A percentile compares a stretch with the other conserved stretches of the same genome.
Conservation (phyloP, 2,329 filamentous ascomycete genomes). For the Bipolaris sorokiniana region DNA sequence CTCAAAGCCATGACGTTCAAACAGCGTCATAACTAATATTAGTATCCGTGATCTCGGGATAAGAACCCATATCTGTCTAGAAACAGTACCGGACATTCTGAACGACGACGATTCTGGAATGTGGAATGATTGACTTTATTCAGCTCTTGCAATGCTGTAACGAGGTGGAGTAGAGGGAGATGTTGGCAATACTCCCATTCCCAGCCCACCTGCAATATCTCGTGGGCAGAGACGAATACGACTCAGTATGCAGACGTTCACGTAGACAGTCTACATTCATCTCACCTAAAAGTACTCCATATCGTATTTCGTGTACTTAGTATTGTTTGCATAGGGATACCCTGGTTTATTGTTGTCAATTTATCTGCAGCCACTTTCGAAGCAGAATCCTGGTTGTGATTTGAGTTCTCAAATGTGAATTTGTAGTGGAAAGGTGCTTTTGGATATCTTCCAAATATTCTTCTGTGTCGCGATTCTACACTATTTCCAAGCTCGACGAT, state of each 20-base stretch:
- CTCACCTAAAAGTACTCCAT: not conserved
- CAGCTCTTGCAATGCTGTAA: not conserved
- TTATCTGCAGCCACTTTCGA: not conserved
- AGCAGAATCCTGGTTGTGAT: not conserved
- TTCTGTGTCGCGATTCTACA: not conserved
- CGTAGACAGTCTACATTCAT: not conserved
- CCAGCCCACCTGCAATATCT: not conserved
- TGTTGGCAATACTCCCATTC: not conserved
- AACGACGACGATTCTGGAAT: too few species aligned
- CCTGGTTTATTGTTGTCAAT: not conserved
- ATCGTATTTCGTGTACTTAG: not conserved
- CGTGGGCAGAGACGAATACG: too few species aligned
- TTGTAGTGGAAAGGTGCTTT: not conserved
- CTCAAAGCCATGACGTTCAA: constrained; percentile 2
- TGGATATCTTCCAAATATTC: not conserved
- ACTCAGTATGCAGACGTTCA: too few species aligned
- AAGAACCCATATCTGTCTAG: not conserved
- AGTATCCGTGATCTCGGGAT: not conserved
- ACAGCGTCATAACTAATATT: constrained; percentile 1
- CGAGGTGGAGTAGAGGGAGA: not conserved
- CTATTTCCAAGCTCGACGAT: not conserved
- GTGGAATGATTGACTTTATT: not conserved
- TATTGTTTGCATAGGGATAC: not conserved
- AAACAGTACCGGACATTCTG: not conserved
- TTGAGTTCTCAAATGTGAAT: not conserved